These are phyloP conservation scores for Fraxinus cuspidata DNA, from an alignment of 257 asterid genomes.

Conservation along the genomic window DNA sequence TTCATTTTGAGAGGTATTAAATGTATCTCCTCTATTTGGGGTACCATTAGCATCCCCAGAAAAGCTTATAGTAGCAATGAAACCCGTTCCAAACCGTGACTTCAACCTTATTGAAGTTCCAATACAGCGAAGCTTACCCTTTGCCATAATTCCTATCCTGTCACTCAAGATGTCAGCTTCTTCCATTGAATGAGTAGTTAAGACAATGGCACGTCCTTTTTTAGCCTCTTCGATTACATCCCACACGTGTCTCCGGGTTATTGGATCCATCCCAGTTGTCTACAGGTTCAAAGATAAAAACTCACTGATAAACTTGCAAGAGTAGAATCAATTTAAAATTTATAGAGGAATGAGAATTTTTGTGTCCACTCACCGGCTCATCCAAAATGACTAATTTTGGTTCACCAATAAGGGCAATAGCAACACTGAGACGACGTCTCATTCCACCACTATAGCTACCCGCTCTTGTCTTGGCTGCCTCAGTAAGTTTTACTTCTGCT, in stretches of 20 bases:
- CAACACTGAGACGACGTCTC: conserved; percentile 93
- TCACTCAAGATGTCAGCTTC: conserved; percentile 94
- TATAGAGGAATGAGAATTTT: neutral
- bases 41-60: conserved; percentile 49
- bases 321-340: conserved; percentile 13
- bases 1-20: conserved; percentile 38
- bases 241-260: conserved; percentile 94
- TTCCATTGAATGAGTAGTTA: conserved; percentile 98
- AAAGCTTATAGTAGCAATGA: conserved; percentile 80
- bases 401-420: conserved; percentile 90
- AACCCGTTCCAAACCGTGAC: conserved; percentile 88
- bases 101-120: conserved; percentile 96
- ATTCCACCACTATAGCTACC: conserved; percentile 96
- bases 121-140: conserved; percentile 95
- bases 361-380: conserved; percentile 70
- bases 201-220: conserved; percentile 83
- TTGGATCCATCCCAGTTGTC: conserved; percentile 99
- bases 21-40: conserved; percentile 44
- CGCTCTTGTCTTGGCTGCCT: conserved; percentile 67
- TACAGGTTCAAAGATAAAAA: conserved; percentile 31
- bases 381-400: conserved; percentile 84
- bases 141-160: conserved; percentile 94
- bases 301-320: conserved; percentile 11
- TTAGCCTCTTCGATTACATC: conserved; percentile 88
- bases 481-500: conserved; percentile 80